Evolutionary conservation across 345 rosid genomes (phyloP), one percentile per base, ranked within the genome.

Genomic region (Gossypioides kirkii): DNA sequence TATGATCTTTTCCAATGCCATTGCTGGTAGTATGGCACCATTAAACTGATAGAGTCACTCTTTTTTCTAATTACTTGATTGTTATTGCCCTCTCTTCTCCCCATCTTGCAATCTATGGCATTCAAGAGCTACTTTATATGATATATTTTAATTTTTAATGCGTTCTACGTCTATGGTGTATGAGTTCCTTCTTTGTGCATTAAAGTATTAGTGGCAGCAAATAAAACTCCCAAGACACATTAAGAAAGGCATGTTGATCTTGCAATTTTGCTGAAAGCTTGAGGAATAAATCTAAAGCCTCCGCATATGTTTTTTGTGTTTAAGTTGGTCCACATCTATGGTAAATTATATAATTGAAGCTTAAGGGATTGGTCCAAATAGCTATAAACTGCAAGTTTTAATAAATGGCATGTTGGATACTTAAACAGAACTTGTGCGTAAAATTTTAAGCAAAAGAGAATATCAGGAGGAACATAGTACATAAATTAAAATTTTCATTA

Each of bases 131-230:
- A 43, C 47, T 22, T n/a, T 23, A 36, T 14, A 45, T 54, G 68
- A 25, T 46, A 47, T 63, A 53, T 42, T 42, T 60, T 26, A 50
- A 6, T 67, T 42, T 50, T 60, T 42, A 41, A 13, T 67, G 74
- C 69, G 17, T 28, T 28, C 62, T 66, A 36, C 53, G 17, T 59
- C 3, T 46, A 47, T 45, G 38, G 26, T 54, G 38, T 38, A 22
- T 11, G 56, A 71, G 64, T 62, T 76, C 25, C 71, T 71, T 62
- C n/a, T 12, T 64, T 69, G 5, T 70, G 26, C 45, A 18, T 22
- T 16, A 43, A 26, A 23, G 16, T 2, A 75, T 60, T 22, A 25
- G 12, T 0, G 26, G 22, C 55, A n/a, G 26, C 26, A 52, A 32
- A 69, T 10, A 64, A 32, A 55, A 43, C n/a, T 71, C 43, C 61